phyloP scores from a whole-genome alignment of 768 basidiomycete species.

The Pleurotus eryngii region DNA sequence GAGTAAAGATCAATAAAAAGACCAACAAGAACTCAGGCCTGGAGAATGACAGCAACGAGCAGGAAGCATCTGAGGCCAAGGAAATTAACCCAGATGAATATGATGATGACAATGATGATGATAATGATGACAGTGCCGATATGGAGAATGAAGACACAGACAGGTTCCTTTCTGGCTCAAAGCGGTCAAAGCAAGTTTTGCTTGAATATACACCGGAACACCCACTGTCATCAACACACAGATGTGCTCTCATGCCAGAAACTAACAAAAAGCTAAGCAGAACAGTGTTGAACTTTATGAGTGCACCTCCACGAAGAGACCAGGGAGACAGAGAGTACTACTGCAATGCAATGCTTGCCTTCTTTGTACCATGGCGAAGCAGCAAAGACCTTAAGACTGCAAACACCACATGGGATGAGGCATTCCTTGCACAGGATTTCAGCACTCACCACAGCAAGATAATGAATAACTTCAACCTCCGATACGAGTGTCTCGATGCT shows the following conservation, averaged over 20 bases:
- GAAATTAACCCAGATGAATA: slow-evolving; percentile 7
- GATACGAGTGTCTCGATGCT: slow-evolving; percentile 34
- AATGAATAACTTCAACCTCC: slow-evolving; percentile 27
- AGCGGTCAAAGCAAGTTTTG: not conserved
- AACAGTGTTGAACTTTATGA: slow-evolving; percentile 25
- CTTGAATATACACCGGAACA: not conserved
- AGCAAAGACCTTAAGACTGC: slow-evolving; percentile 18
- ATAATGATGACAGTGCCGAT: not conserved
- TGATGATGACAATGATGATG: not conserved
- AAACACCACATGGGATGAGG: slow-evolving; percentile 21
- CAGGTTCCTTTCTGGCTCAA: not conserved
- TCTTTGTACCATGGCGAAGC: slow-evolving; percentile 28
- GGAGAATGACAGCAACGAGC: not conserved
- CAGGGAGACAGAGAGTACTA: slow-evolving; percentile 26
- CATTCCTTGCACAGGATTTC: slow-evolving; percentile 18
- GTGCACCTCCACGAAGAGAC: slow-evolving; percentile 26
- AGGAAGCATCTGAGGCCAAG: too few relatives aligned
- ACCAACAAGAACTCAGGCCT: not conserved
- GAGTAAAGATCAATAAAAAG: slow-evolving; percentile 7
- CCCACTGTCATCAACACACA: slow-evolving; percentile 4
- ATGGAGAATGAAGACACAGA: not conserved
- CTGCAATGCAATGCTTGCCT: slow-evolving; percentile 25
- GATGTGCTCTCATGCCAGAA: not conserved
- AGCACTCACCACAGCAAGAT: slow-evolving; percentile 9
- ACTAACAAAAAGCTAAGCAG: not conserved